Base-by-base conservation (phyloP, 1,139 yeast species). In the Geotrichum europaeum region DNA sequence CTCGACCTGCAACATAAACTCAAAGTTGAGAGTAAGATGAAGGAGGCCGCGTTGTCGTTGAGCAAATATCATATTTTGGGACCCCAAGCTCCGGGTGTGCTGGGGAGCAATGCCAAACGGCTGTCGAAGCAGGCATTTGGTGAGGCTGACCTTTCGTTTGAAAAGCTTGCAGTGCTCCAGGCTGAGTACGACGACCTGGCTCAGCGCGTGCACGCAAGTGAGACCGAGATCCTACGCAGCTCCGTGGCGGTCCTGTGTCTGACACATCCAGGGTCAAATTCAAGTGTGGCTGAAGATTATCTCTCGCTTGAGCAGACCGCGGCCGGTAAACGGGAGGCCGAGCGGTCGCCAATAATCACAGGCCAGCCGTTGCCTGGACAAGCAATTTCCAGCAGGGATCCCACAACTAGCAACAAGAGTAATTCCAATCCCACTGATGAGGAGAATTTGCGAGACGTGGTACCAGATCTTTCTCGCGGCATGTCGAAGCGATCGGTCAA, bases 31-130 rank as follows among this genome's bases (percentile, higher is more conserved):
- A 51, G 54, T 22, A 74, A 73, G 62, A 66, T 74, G 64, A 65
- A 71, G 24, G 75, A 74, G 55, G 77, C 77, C 1, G 76, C 77
- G 9, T 57, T 66, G 47, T 66, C 72, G 15, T 61, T 74, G 32
- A 68, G 72, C 36, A 66, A 67, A 49, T 67, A 72, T 22, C 72
- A 70, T 57, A 59, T 53, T 22, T 43, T 61, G 9, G 52, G 20
- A 18, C 49, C 61, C 20, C 53, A 60, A 25, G 45, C 62, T 18
- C 20, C 56, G 24, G 28, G 49, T n/a, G 25, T 49, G 30, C 22
- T 52, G 36, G 52, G 30, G n/a, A 63, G 63, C 40, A 62, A 62
- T 55, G 64, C 66, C 61, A 68, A 67, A 57, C 65, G 76, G 40
- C 64, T 70, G 47, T 72, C 74, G 18, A 64, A 66, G 52, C 75